Base-by-base conservation (phyloP, 331 rosid genomes). In the Rosa hybrid region DNA sequence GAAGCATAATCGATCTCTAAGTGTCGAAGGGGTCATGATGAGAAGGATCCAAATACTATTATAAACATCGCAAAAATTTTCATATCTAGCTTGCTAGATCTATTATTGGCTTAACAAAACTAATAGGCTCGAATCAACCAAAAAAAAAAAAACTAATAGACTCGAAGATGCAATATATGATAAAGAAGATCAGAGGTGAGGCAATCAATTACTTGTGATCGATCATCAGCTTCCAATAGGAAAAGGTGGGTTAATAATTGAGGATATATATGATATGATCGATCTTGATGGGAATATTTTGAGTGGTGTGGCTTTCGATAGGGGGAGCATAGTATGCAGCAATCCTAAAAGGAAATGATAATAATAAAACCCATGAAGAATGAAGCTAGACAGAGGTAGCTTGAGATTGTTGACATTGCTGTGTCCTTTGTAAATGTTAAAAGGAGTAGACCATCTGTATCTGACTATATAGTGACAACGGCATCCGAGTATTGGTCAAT, bases 331-430 rank as follows among this genome's bases (percentile, higher is more conserved):
- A 45, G 27, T 12, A 42, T 69, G 74, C 74, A 73, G 27, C 46
- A 70, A 64, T 46, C 53, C 73, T 1, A 30, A 49, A 63, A 60
- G 46, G 39, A 59, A 80, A 72, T 38, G 16, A 77, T 56, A 21
- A 3, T 80, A 27, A 38, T 41, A 16, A 18, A 68, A 39, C 1
- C 6, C 77, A 62, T 4, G 34, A 16, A 39, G 9, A 45, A 30
- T 69, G 69, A 76, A 75, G 64, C 64, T 57, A 56, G 25, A 7
- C 3, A 56, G 38, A 27, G 30, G 48, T 30, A 2, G 80, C 91
- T 79, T 84, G 89, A 86, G 73, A 57, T 84, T 79, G 88, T 86
- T 86, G 86, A 88, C 88, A 45, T 25, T 59, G 80, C 50, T 17
- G 89, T 74, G 85, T 84, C 81, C 78, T 74, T 53, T 63, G 75